A percentile compares a stretch with the other conserved stretches of the same genome.
Evolutionary conservation across 2,329 filamentous ascomycete genomes (phyloP).

Genomic region (Fusarium proliferatum): DNA sequence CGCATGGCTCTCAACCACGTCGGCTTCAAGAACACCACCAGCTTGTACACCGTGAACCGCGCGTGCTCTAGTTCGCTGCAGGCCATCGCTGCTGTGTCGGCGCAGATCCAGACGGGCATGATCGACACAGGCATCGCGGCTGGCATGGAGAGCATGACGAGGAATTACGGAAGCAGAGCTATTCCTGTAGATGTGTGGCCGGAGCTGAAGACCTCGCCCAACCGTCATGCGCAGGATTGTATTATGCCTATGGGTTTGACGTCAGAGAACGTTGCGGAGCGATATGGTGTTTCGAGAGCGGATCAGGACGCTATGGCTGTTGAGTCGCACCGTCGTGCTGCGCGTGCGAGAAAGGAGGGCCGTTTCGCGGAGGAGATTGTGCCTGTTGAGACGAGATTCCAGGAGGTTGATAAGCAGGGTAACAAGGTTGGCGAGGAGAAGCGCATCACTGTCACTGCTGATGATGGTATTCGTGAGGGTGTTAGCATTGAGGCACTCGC

Average conservation of each 20-base stretch:
- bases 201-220: slow-evolving; percentile 70
- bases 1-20: slow-evolving; percentile 91
- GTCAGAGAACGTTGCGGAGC: slow-evolving; percentile 84
- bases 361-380: slow-evolving; percentile 83
- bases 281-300: slow-evolving; percentile 77
- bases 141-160: slow-evolving; percentile 96
- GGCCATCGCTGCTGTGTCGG: slow-evolving; percentile 78
- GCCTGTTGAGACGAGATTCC: slow-evolving; percentile 77
- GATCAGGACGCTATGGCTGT: slow-evolving; percentile 89
- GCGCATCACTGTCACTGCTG: slow-evolving; percentile 74
- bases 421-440: slow-evolving; percentile 66
- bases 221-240: slow-evolving; percentile 81
- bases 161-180: slow-evolving; percentile 87
- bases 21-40: slow-evolving; percentile 77
- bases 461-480: slow-evolving; percentile 83
- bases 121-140: slow-evolving; percentile 82
- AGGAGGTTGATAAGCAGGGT: slow-evolving; percentile 71
- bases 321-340: slow-evolving; percentile 78
- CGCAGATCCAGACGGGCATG: slow-evolving; percentile 78
- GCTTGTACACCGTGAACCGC: slow-evolving; percentile 88
- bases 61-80: slow-evolving; percentile 85
- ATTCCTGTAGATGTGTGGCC: slow-evolving; percentile 87
- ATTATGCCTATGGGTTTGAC: slow-evolving; percentile 96
- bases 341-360: slow-evolving; percentile 74
- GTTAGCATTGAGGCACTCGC: slow-evolving; percentile 77